Conservation (phyloP, 2,329 filamentous ascomycete genomes). For the Diaporthe velutina region DNA sequence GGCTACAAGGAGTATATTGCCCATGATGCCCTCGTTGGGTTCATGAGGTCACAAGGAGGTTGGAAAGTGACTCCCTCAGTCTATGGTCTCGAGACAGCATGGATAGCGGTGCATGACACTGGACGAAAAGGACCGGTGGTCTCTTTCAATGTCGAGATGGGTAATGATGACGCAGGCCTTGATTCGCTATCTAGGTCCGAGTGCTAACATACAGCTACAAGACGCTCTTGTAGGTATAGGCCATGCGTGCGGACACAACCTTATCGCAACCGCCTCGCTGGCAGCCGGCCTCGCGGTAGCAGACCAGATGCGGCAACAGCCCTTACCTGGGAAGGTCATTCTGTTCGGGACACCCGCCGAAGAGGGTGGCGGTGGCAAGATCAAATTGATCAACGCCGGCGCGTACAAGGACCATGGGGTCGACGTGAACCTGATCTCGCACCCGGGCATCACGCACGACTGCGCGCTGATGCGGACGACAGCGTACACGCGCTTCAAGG, state of each 20-base stretch:
- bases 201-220: slow-evolving; percentile 37
- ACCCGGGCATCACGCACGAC: slow-evolving; percentile 58
- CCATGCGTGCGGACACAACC: slow-evolving; percentile 68
- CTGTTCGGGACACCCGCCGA: slow-evolving; percentile 66
- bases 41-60: slow-evolving; percentile 55
- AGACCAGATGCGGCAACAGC: slow-evolving; percentile 54
- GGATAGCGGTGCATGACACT: slow-evolving; percentile 63
- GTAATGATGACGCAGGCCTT: slow-evolving; percentile 41
- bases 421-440: slow-evolving; percentile 55
- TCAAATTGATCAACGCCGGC: slow-evolving; percentile 57
- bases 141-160: slow-evolving; percentile 62
- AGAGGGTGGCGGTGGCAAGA: slow-evolving; percentile 56
- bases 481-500: slow-evolving; percentile 62
- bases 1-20: slow-evolving; percentile 62
- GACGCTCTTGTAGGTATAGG: slow-evolving; percentile 64
- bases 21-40: slow-evolving; percentile 63
- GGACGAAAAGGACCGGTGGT: slow-evolving; percentile 59
- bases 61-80: slow-evolving; percentile 66
- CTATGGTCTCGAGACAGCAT: slow-evolving; percentile 65
- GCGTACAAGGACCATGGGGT: slow-evolving; percentile 56
- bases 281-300: slow-evolving; percentile 62
- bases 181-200: fast-evolving
- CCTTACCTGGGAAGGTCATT: slow-evolving; percentile 58
- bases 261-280: slow-evolving; percentile 63
- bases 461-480: slow-evolving; percentile 64